Base-by-base conservation (phyloP, 2,329 filamentous ascomycete genomes). In the Thelonectria discophora region DNA sequence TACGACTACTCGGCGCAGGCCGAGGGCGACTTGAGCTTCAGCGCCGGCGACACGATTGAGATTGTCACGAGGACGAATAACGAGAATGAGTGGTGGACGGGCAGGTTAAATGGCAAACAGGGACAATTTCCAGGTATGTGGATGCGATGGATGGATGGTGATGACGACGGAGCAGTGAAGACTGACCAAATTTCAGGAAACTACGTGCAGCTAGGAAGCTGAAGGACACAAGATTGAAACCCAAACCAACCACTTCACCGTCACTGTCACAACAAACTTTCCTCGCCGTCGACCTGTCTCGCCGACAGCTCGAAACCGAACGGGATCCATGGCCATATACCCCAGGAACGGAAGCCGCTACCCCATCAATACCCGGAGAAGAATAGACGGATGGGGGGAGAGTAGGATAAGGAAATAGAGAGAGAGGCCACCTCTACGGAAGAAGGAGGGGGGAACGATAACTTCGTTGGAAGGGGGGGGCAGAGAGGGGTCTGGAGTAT, bases 1-100 rank as follows among this genome's bases (percentile, higher is more conserved):
- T 99, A 97, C 77, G 95, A 98, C 74, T 99, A 97, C 73, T 92
- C 97, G 64, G 95, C 95, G 6, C 94, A 98, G 75, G 94, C 94
- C 1, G 93, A 97, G 66, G 94, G 94, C 3, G 95, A 99, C 75
- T 81, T 99, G 65, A 97, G 92, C 72, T 99, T 99, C 80, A 86
- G 85, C 17, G 88, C 92, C 0, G 94, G 94, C 5, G 95, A 99
- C 64, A 80, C 90, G 5, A 98, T 99, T 72, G 94, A 98, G 76
- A 94, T 99, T 69, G 76, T 95, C 2, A 85, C 84, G 62, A 86
- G 92, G 68, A 97, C 93, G n/a, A 84, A 86, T 65, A 97, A 97
- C 72, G 89, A 92, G 53, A 98, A 99, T 70, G 95, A 99, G 78
- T 99, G 95, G 95, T 99, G 95, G 95, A 89, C 85, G 9, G 95